Percentiles rank a stretch among this genome's conserved stretches.
Conservation (phyloP, 2,329 filamentous ascomycete species). For the Diaporthe caulivora region DNA sequence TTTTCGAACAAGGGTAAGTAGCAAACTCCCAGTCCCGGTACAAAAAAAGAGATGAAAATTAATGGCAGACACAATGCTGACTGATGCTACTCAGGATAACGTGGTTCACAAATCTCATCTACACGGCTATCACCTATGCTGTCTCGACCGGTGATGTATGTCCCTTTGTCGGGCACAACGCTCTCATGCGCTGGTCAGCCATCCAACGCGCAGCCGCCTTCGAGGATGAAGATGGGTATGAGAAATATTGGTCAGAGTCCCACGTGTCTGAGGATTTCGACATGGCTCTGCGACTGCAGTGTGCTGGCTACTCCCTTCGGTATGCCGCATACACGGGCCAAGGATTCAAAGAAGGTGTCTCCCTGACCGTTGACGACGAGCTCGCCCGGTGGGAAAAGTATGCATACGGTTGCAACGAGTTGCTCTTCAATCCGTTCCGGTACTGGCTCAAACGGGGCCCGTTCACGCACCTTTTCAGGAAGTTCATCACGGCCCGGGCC, state of each 20-base stretch:
- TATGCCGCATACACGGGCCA: slow-evolving; percentile 76
- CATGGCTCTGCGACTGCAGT: slow-evolving; percentile 82
- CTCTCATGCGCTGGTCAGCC: slow-evolving; percentile 80
- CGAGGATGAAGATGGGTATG: slow-evolving; percentile 75
- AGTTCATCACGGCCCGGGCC: slow-evolving; percentile 68
- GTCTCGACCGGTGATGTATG: slow-evolving; percentile 82
- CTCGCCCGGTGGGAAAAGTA: slow-evolving; percentile 89
- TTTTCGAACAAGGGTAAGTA: slow-evolving; percentile 74
- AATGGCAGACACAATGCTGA: background rate
- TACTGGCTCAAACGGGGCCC: slow-evolving; percentile 73
- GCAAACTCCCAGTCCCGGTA: slow-evolving; percentile 37
- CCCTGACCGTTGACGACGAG: slow-evolving; percentile 86
- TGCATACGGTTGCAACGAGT: slow-evolving; percentile 85
- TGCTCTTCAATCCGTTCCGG: slow-evolving; percentile 77
- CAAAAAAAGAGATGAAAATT: too few species aligned
- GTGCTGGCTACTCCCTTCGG: slow-evolving; percentile 77
- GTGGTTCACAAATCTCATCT: slow-evolving; percentile 83
- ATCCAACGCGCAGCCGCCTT: slow-evolving; percentile 78
- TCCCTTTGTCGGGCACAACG: slow-evolving; percentile 84
- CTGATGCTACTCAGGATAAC: slow-evolving; percentile 61
- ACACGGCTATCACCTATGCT: slow-evolving; percentile 78
- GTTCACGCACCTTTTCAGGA: slow-evolving; percentile 73
- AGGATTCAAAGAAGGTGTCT: slow-evolving; percentile 86
- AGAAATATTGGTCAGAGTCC: slow-evolving; percentile 85
- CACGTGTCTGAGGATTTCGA: slow-evolving; percentile 87